These are phyloP conservation scores for Saccharomyces pastorianus DNA, from an alignment of 1,139 yeast species.

Conservation along the genomic window DNA sequence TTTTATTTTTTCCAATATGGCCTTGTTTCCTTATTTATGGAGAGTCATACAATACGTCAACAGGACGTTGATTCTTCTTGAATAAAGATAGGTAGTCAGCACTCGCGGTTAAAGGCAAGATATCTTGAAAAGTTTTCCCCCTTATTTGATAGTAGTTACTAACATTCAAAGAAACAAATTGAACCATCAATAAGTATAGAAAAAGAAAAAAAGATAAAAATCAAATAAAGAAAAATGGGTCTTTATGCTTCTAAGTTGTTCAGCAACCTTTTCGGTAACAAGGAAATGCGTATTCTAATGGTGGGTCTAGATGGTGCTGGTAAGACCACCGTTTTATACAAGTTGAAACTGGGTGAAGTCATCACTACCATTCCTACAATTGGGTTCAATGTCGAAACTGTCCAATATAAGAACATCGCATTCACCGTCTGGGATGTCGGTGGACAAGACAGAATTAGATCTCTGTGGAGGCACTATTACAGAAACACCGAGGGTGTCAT, in stretches of 20 bases:
- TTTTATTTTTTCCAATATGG: not conserved
- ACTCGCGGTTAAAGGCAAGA: not conserved
- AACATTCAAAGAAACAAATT: not conserved
- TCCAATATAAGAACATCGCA: too few relatives aligned
- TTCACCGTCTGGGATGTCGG: too few relatives aligned
- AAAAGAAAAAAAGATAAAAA: not conserved
- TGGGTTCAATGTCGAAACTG: too few relatives aligned
- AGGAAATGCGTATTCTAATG: too few relatives aligned
- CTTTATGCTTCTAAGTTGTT: slow-evolving; percentile 61
- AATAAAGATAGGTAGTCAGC: not conserved
- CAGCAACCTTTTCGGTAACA: too few relatives aligned
- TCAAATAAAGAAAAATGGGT: slow-evolving; percentile 47
- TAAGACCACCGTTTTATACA: too few relatives aligned
- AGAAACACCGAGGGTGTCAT: too few relatives aligned
- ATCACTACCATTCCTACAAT: too few relatives aligned
- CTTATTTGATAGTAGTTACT: not conserved
- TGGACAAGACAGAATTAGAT: too few relatives aligned
- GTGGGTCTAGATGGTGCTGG: too few relatives aligned
- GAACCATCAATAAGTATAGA: not conserved
- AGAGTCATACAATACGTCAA: not conserved
- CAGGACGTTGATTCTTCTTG: not conserved
- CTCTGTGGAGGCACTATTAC: too few relatives aligned
- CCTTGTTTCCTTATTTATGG: not conserved
- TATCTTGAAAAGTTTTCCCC: not conserved
- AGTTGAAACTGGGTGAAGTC: too few relatives aligned